Evolutionary conservation across 23 red algal species (phyloP), one percentile per base, ranked within the genome.

Genomic region (Gracilaria domingensis): DNA sequence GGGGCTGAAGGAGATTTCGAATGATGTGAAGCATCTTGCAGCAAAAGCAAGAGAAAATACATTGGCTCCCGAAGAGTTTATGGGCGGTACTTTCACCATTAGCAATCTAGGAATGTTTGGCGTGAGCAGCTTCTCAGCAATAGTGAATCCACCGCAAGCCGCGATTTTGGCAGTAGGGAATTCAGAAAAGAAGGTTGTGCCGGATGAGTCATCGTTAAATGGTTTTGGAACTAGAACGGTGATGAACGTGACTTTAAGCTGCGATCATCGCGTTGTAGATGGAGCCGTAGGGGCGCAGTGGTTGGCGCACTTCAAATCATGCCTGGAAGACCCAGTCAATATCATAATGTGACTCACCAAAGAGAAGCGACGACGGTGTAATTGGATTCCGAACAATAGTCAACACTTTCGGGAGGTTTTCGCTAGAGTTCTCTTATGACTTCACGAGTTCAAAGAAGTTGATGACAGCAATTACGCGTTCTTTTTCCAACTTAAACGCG

Each of bases 211-310:
- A 44, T 56, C 84, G 7, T 30, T 74, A 28, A 42, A 48, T 42
- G 91, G 91, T 38, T 88, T 64, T 65, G 67, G 69, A 40, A 62
- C 75, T 53, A 71, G 30, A 44, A 84, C 65, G 21, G 62, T 86
- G 16, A 84, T 98, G 86, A 86, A 29, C 30, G 96, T 98, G 17
- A 98, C 96, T 26, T 50, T 98, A 54, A 94, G 91, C 24, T 98
- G 96, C 45, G 97, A 99, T 80, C 97, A 99, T 73, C 97, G 97
- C 26, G 97, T 99, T 24, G 84, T 99, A n/a, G 97, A 99, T 84
- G 97, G 97, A 14, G 97, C 97, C 9, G 94, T 99, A 14, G 97
- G 97, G 9, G 95, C 94, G 24, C 87, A 86, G 59, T 99, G 94
- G 90, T 73, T 99, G 82, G 60, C 79, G 30, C 59, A 74, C 24